Percentiles rank a stretch among this genome's conserved stretches.
These are phyloP conservation scores for Ailanthus altissimus DNA, from an alignment of 345 rosid genomes.

Conservation along the genomic window DNA sequence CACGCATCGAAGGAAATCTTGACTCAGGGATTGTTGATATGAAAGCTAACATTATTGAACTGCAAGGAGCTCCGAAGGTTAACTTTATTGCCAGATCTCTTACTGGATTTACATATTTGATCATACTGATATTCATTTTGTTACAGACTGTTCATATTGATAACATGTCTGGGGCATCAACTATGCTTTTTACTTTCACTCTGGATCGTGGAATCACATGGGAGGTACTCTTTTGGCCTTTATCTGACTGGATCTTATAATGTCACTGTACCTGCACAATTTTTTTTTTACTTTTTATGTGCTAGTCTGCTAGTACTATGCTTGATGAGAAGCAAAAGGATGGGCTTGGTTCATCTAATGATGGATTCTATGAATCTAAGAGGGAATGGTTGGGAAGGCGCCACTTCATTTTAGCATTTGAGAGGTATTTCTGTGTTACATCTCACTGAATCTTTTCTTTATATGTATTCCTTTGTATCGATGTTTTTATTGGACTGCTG, in stretches of 20 bases:
- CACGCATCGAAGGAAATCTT: slow-evolving; percentile 91
- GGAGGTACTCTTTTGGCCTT: slow-evolving; percentile 56
- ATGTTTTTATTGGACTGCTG: background rate
- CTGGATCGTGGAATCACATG: slow-evolving; percentile 93
- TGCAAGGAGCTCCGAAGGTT: slow-evolving; percentile 90
- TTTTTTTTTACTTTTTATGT: slow-evolving; percentile 16
- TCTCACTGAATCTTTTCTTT: background rate
- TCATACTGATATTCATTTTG: slow-evolving; percentile 30
- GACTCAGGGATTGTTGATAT: slow-evolving; percentile 96
- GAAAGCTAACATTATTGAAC: slow-evolving; percentile 79
- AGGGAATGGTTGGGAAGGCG: slow-evolving; percentile 97
- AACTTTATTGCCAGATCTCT: slow-evolving; percentile 29
- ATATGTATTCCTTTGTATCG: background rate
- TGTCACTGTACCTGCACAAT: background rate
- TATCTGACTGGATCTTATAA: slow-evolving; percentile 16
- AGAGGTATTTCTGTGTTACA: slow-evolving; percentile 51
- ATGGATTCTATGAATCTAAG: slow-evolving; percentile 95
- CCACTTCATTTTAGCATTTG: slow-evolving; percentile 88
- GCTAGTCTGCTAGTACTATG: slow-evolving; percentile 74
- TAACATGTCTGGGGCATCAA: slow-evolving; percentile 94
- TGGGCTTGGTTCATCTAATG: slow-evolving; percentile 74
- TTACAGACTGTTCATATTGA: slow-evolving; percentile 92
- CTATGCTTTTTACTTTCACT: slow-evolving; percentile 83
- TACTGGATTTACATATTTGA: slow-evolving; percentile 21
- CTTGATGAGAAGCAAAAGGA: slow-evolving; percentile 80